Conservation (phyloP, 768 basidiomycete genomes). For the Hirschioporus abietinus region DNA sequence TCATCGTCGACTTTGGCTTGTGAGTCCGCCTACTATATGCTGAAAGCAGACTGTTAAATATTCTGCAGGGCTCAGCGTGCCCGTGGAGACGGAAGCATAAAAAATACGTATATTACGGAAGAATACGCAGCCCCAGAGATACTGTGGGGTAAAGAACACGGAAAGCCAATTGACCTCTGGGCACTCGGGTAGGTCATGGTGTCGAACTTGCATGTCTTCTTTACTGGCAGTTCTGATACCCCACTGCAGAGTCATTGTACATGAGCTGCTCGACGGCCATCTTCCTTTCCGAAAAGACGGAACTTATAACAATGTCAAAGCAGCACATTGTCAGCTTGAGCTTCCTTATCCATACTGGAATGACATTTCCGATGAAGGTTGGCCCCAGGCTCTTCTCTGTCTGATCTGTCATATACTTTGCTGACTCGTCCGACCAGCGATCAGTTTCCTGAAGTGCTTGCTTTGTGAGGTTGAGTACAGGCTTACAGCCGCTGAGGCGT, state of each 20-base stretch:
- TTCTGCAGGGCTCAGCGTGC: conserved; percentile 67
- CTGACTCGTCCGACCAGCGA: not conserved
- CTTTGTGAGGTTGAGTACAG: not conserved
- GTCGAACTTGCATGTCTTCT: not conserved
- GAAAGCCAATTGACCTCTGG: conserved; percentile 94
- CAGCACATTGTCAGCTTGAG: not conserved
- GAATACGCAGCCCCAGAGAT: conserved; percentile 94
- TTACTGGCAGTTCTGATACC: not conserved
- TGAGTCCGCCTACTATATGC: conserved; percentile 31
- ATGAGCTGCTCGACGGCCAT: not conserved
- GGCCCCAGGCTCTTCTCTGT: not conserved
- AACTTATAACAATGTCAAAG: not conserved
- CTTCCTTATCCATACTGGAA: not conserved
- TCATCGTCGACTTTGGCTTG: conserved; percentile 98
- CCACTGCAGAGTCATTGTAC: not conserved
- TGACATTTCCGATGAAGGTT: not conserved
- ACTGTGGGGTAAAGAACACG: conserved; percentile 70
- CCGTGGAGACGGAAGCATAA: conserved; percentile 66
- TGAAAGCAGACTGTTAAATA: not conserved
- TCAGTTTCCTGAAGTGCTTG: not conserved
- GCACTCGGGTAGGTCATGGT: conserved; percentile 64
- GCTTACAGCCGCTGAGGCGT: not conserved
- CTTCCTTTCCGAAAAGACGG: not conserved
- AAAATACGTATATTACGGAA: conserved; percentile 63
- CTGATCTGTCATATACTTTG: not conserved